Percentiles rank a stretch among this genome's conserved stretches.
phyloP scores from a whole-genome alignment of 1,284 basidiomycete genomes.

The Tilletia walkeri region DNA sequence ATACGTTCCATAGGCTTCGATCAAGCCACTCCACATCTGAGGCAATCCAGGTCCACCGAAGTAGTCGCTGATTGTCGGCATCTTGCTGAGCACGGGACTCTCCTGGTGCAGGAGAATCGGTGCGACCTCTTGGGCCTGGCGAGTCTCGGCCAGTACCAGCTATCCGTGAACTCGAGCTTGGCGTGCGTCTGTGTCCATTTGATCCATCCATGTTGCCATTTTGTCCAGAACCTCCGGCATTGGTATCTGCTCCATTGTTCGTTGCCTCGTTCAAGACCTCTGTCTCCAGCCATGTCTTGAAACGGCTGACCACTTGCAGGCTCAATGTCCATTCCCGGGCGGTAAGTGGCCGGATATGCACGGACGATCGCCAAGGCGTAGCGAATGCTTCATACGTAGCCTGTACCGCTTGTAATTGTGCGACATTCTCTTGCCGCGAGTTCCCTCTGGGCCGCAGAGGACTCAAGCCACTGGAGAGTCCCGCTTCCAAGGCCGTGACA shows the following conservation, averaged over 20 bases:
- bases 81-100: not conserved
- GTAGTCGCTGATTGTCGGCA: not conserved
- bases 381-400: constrained; percentile 32
- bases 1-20: constrained; percentile 3
- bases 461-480: constrained; percentile 12
- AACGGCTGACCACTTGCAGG: constrained; percentile 47
- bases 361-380: constrained; percentile 35
- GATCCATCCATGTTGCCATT: not conserved
- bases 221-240: not conserved
- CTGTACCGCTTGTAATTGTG: constrained; percentile 24
- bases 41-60: constrained; percentile 14
- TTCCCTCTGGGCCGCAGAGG: not conserved
- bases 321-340: constrained; percentile 49
- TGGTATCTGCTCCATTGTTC: not conserved
- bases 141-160: not conserved
- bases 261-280: not conserved
- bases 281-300: constrained; percentile 39
- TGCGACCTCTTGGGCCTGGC: not conserved
- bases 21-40: constrained; percentile 14
- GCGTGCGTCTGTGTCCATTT: not conserved
- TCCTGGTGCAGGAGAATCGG: not conserved
- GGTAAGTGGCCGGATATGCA: constrained; percentile 39
- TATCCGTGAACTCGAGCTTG: constrained; percentile 1
- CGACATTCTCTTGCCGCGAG: not conserved
- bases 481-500: constrained; percentile 57